Percentiles rank a stretch among this genome's conserved stretches.
phyloP scores from a whole-genome alignment of 331 rosid genomes.

The Pyracantha coccinea region DNA sequence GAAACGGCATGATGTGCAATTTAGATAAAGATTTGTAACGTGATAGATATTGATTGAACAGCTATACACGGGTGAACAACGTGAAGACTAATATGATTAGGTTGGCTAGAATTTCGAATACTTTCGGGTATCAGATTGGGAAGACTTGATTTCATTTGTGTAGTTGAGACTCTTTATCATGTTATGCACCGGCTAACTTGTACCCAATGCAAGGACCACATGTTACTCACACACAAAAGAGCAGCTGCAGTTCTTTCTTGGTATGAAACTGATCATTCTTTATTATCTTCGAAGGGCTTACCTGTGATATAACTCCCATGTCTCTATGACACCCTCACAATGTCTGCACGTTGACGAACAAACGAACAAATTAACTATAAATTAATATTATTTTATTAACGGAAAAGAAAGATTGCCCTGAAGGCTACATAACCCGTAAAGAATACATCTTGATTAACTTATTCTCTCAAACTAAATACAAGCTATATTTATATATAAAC shows the following conservation, averaged over 20 bases:
- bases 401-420: too few relatives aligned
- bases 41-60: not conserved
- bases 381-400: too few relatives aligned
- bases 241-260: not conserved
- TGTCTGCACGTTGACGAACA: too few relatives aligned
- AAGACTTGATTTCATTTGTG: not conserved
- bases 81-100: not conserved
- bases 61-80: not conserved
- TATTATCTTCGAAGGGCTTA: too few relatives aligned
- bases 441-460: too few relatives aligned
- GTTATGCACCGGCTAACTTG: conserved; percentile 6
- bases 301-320: too few relatives aligned
- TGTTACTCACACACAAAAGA: conserved; percentile 15
- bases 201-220: conserved; percentile 6
- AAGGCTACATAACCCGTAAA: too few relatives aligned
- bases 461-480: too few relatives aligned
- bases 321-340: too few relatives aligned
- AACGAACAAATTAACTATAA: too few relatives aligned
- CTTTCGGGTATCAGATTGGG: conserved; percentile 1
- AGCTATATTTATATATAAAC: too few relatives aligned
- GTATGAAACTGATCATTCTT: too few relatives aligned
- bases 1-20: not conserved
- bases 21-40: not conserved
- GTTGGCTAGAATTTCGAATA: not conserved
- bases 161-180: not conserved